Evolutionary conservation across 768 basidiomycete genomes (phyloP).

Genomic region (Pleurotus ostreatus): DNA sequence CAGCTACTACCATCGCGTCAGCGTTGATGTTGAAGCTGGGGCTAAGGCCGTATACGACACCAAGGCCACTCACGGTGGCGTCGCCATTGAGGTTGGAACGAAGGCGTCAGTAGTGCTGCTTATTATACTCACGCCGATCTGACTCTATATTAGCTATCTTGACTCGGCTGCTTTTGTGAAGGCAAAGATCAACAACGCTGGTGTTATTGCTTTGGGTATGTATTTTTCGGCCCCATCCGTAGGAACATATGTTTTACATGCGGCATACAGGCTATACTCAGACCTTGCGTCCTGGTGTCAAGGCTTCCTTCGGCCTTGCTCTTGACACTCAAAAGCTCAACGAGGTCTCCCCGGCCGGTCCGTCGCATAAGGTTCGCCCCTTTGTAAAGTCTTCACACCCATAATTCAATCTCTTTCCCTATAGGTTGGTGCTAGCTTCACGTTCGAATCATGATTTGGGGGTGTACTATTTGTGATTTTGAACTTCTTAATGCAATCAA

Average conservation of each 20-base stretch:
- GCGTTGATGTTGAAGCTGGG: slow-evolving; percentile 86
- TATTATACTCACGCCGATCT: too few relatives aligned
- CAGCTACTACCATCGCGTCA: slow-evolving; percentile 98
- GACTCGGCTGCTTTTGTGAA: slow-evolving; percentile 92
- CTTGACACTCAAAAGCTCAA: slow-evolving; percentile 92
- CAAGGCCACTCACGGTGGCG: slow-evolving; percentile 82
- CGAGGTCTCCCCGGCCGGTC: slow-evolving; percentile 57
- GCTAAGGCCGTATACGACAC: slow-evolving; percentile 96
- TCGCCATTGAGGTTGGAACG: slow-evolving; percentile 90
- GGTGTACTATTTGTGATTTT: neutral
- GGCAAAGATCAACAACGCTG: slow-evolving; percentile 97
- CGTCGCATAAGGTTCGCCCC: slow-evolving; percentile 68
- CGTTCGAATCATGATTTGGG: slow-evolving; percentile 62
- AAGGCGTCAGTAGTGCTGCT: slow-evolving; percentile 66
- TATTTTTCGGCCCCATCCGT: slow-evolving; percentile 3
- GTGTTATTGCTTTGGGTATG: slow-evolving; percentile 81
- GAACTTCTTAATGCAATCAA: too few relatives aligned
- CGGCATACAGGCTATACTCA: slow-evolving; percentile 75
- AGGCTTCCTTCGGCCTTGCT: slow-evolving; percentile 89
- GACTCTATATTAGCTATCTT: slow-evolving; percentile 51
- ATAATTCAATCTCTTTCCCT: neutral
- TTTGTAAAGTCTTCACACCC: neutral
- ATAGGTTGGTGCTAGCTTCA: slow-evolving; percentile 69
- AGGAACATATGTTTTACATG: neutral
- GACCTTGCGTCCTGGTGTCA: slow-evolving; percentile 88